Conservation (phyloP, 176 grass and related monocot species). For the Puccinellia tenuiflora region DNA sequence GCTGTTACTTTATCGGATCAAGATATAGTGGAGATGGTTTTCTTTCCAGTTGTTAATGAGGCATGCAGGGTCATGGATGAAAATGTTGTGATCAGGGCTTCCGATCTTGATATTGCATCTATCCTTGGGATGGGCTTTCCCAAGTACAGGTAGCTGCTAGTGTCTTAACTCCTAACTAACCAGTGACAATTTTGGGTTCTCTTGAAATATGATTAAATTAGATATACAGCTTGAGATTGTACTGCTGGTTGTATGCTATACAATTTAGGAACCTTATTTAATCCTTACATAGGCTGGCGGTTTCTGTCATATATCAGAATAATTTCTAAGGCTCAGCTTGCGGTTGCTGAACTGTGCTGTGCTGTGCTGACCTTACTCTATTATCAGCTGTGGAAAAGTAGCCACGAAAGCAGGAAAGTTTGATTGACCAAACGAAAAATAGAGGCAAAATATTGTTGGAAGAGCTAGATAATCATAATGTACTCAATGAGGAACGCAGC, state of each 20-base stretch:
- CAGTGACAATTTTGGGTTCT: not conserved
- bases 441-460: not conserved
- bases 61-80: constrained; percentile 92
- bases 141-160: constrained; percentile 61
- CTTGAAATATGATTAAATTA: not conserved
- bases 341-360: not conserved
- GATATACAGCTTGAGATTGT: not conserved
- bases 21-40: constrained; percentile 93
- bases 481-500: not conserved
- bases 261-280: not conserved
- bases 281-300: not conserved
- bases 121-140: constrained; percentile 97
- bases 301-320: not conserved
- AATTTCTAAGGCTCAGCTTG: not conserved
- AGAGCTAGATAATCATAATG: not conserved
- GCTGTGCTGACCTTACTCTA: not conserved
- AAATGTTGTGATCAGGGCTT: constrained; percentile 68
- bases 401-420: not conserved
- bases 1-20: constrained; percentile 62
- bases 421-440: not conserved
- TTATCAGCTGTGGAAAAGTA: not conserved
- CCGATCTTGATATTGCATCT: constrained; percentile 92
- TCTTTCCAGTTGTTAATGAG: constrained; percentile 93
- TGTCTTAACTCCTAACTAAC: constrained; percentile 11
- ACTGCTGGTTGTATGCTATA: not conserved